These are phyloP conservation scores for Aspergillus uvarum DNA, from an alignment of 2,329 filamentous ascomycete species.

Conservation along the genomic window DNA sequence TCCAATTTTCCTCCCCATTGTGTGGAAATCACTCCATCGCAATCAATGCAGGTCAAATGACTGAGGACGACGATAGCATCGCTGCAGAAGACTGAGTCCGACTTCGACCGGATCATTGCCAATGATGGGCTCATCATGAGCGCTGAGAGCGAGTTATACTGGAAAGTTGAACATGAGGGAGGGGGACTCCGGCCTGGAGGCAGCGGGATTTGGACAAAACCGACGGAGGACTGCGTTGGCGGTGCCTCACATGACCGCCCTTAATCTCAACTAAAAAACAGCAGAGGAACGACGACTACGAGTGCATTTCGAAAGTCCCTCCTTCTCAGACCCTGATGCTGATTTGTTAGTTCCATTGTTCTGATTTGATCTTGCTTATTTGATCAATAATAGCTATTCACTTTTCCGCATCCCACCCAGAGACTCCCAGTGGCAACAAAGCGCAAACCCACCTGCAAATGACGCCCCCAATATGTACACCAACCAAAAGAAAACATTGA, in stretches of 20 bases:
- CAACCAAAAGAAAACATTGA: background rate
- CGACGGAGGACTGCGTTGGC: too few species aligned
- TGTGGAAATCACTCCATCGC: background rate
- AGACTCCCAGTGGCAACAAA: background rate
- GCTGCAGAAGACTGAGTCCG: too few species aligned
- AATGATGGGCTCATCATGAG: too few species aligned
- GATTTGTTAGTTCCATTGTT: background rate
- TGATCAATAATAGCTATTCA: background rate
- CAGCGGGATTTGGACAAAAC: too few species aligned
- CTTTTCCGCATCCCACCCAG: background rate
- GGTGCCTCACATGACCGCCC: background rate
- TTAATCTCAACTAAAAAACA: background rate
- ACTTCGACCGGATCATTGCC: too few species aligned
- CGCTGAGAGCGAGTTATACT: too few species aligned
- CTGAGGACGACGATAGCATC: too few species aligned
- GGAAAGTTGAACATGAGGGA: too few species aligned
- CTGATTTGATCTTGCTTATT: background rate
- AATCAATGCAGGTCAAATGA: background rate
- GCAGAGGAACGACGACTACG: too few species aligned
- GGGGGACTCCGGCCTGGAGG: too few species aligned
- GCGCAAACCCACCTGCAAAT: background rate
- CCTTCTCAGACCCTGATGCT: background rate
- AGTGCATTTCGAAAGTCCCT: background rate
- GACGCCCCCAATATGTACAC: background rate
- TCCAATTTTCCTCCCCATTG: background rate